Evolutionary conservation across 495 filamentous ascomycete species (phyloP), one percentile per base, ranked within the genome.

Genomic region (Tuber borchii): DNA sequence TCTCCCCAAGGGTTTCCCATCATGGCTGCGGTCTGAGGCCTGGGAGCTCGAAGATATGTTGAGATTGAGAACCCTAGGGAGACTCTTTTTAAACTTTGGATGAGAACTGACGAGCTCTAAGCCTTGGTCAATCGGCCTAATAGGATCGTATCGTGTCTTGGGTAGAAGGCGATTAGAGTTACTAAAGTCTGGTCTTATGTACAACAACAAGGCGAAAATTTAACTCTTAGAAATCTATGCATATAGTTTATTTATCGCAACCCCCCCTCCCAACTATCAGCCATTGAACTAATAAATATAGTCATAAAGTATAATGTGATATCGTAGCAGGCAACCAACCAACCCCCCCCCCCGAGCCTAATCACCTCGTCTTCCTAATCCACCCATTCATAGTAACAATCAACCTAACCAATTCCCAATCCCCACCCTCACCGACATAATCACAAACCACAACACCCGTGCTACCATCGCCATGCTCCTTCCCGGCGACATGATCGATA

Each of bases 361-460:
- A 6, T 65, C 56, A 65, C 56, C 56, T 26, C n/a, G 56, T 70
- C 61, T 71, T 78, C 46, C 73, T 73, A 48, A 79, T 73, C 78
- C 78, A 79, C 17, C 46, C 89, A 83, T 99, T 99, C 93, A 95
- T 94, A 22, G 93, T 94, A 9, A 97, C 91, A 81, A 97, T 90
- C 83, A 92, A 91, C 79, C 92, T 89, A 61, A 96, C 90, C 26
- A 98, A 86, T 84, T 97, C 94, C 96, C 96, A 99, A 85, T 99
- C 93, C 0, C 93, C 95, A 77, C 91, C 87, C 71, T 90, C 84
- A 0, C 95, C 95, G 76, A 97, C 94, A 93, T 92, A 97, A 83
- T 99, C 95, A 70, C 90, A 93, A 43, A 98, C 92, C 40, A 98
- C 90, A 73, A 98, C 90, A 37, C 96, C 95, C n/a, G 94, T 97